Conservation (phyloP, 2,329 filamentous ascomycete species). For the Fusarium torreyae region DNA sequence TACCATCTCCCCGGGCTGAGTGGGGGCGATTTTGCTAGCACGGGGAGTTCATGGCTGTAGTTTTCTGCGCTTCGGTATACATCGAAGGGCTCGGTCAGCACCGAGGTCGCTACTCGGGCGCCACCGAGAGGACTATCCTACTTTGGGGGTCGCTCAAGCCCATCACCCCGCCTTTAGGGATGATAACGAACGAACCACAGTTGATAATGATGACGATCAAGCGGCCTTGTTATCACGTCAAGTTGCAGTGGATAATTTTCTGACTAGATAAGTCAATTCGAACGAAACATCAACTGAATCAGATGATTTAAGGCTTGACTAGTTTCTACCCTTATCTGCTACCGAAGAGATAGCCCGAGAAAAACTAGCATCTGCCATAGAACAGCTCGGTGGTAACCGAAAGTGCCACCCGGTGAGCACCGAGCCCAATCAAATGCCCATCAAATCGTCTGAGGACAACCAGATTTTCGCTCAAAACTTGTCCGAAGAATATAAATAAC, state of each 20-base stretch:
- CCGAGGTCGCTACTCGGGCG: constrained; percentile 1
- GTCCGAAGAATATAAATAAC: background rate
- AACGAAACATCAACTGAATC: background rate
- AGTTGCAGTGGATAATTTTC: constrained; percentile 15
- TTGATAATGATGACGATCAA: constrained; percentile 6
- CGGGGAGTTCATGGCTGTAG: constrained; percentile 22
- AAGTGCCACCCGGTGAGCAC: background rate
- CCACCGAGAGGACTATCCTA: constrained; percentile 8
- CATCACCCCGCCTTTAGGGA: background rate
- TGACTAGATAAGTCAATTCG: background rate
- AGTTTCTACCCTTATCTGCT: too few relatives aligned
- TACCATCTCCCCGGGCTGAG: constrained; percentile 10
- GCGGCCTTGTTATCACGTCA: constrained; percentile 30
- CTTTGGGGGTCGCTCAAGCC: background rate
- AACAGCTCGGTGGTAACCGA: background rate
- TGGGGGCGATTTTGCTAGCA: constrained; percentile 2
- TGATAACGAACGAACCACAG: background rate
- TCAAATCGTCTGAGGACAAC: rapidly evolving
- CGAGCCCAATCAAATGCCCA: background rate
- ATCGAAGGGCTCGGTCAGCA: constrained; percentile 10
- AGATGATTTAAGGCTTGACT: background rate
- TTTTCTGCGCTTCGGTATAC: background rate
- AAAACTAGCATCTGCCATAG: too few relatives aligned
- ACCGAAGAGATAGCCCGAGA: too few relatives aligned
- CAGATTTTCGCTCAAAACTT: background rate